phyloP scores from a whole-genome alignment of 2,329 filamentous ascomycete species.

The Exophiala calicioides region DNA sequence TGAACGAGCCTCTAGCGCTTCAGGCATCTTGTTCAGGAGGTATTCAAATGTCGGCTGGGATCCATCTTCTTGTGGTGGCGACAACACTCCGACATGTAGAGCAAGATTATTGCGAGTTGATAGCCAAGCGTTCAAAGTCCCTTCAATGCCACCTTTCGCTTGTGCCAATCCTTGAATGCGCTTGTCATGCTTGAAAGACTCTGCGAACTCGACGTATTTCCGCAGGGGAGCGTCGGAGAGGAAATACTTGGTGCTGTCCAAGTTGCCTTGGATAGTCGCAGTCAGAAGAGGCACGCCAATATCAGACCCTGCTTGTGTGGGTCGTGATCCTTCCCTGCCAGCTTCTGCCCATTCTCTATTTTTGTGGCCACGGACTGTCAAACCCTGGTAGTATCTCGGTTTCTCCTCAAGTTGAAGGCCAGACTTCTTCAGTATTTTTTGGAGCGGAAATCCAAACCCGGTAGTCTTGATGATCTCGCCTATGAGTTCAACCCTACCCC shows the following conservation, averaged over 20 bases:
- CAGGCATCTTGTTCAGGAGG: constrained; percentile 63
- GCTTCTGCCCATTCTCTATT: constrained; percentile 71
- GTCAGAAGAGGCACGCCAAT: constrained; percentile 38
- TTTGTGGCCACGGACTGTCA: constrained; percentile 75
- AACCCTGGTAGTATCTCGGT: constrained; percentile 72
- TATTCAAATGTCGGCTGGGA: constrained; percentile 63
- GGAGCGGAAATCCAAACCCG: constrained; percentile 69
- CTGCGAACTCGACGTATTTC: constrained; percentile 69
- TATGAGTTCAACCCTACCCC: constrained; percentile 58
- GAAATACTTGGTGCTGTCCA: constrained; percentile 77
- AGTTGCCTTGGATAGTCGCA: constrained; percentile 46
- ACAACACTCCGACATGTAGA: constrained; percentile 66
- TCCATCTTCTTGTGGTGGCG: constrained; percentile 39
- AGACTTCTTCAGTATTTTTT: constrained; percentile 65
- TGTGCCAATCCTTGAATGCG: constrained; percentile 63
- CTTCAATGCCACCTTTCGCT: constrained; percentile 63
- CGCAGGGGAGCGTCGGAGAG: constrained; percentile 68
- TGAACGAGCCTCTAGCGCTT: constrained; percentile 63
- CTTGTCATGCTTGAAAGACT: constrained; percentile 61
- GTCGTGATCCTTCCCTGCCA: constrained; percentile 50
- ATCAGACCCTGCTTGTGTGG: constrained; percentile 34
- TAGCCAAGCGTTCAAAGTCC: constrained; percentile 56
- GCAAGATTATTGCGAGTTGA: constrained; percentile 57
- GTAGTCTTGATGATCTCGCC: constrained; percentile 65
- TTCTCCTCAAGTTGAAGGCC: constrained; percentile 65